Evolutionary conservation across 106 monocot genomes (phyloP), one percentile per base, ranked within the genome.

Genomic region (Cymbidium sinense): DNA sequence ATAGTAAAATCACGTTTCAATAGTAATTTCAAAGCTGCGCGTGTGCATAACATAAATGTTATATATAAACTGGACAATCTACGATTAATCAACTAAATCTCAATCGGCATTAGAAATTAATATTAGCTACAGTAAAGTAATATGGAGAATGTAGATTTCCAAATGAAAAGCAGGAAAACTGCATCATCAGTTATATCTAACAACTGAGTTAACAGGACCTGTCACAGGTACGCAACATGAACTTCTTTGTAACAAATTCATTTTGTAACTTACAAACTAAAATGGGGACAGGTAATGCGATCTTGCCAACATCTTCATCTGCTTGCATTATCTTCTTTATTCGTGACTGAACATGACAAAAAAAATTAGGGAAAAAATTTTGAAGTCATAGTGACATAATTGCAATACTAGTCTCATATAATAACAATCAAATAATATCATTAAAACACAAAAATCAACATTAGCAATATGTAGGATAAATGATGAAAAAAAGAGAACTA

Each of bases 261-360:
- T 67, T n/a, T 71, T 71, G 7, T 20, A 54, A 90, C 95, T 91
- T 70, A 95, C 95, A 95, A 47, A 95, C 91, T 95, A 95, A 86
- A 86, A 95, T 83, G 71, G 95, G 95, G 11, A 95, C 95, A 72
- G 91, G 87, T 71, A 91, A 70, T 74, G 94, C 94, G 75, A 95
- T 95, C 87, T 95, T 95, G 43, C 94, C 94, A 73, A 95, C 81
- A 82, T 91, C 95, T 76, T 95, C 95, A 75, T 95, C 95, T 36
- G 91, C 77, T 91, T 95, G 91, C 95, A 95, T 95, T 72, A 95
- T 95, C 83, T 95, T 95, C 77, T 95, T 95, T 47, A 95, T 95
- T 77, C 95, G 87, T 39, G 91, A 73, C 95, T 91, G 86, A 77
- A 28, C 64, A 76, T 43, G 5, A 62, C 61, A 62, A 64, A 34